Base-by-base conservation (phyloP, 2,329 filamentous ascomycete genomes). In the Dendrostoma leiphaemia region DNA sequence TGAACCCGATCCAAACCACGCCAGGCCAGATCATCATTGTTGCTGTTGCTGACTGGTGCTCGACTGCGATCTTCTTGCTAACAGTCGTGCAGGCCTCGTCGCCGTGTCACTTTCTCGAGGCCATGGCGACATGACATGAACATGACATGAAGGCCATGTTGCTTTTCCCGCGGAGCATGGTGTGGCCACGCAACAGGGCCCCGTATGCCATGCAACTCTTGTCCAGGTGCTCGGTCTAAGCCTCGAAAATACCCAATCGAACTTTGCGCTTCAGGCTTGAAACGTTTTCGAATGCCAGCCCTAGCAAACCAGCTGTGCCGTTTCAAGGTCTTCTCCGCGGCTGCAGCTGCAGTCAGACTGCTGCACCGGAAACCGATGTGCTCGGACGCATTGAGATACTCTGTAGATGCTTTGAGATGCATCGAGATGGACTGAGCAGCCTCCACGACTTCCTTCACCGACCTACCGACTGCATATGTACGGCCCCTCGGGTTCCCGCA, bases 161-260 rank as follows among this genome's bases (percentile, higher is more conserved):
- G n/a, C n/a, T n/a, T n/a, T n/a, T n/a, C n/a, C n/a, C n/a, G n/a
- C n/a, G n/a, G n/a, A n/a, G n/a, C n/a, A n/a, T n/a, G n/a, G n/a
- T n/a, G n/a, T n/a, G n/a, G n/a, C n/a, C n/a, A n/a, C n/a, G n/a
- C n/a, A n/a, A n/a, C 32, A 38, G 40, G 38, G 26, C 17, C 32
- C 19, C 50, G 47, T 15, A 54, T 37, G 55, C 49, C 52, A 55
- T 52, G 55, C 55, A 50, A 37, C 34, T 45, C 35, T n/a, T n/a
- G n/a, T n/a, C n/a, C n/a, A n/a, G n/a, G n/a, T n/a, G n/a, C n/a
- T n/a, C n/a, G n/a, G n/a, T n/a, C n/a, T n/a, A n/a, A 26, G 26
- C 34, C 44, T 28, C 12, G 15, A 24, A 7, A 26, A 53, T 7
- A 40, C 28, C 28, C 46, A 54, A 37, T 21, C 34, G 34, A 17